Conservation (phyloP, 1,139 yeast species). For the Spathaspora sp. region DNA sequence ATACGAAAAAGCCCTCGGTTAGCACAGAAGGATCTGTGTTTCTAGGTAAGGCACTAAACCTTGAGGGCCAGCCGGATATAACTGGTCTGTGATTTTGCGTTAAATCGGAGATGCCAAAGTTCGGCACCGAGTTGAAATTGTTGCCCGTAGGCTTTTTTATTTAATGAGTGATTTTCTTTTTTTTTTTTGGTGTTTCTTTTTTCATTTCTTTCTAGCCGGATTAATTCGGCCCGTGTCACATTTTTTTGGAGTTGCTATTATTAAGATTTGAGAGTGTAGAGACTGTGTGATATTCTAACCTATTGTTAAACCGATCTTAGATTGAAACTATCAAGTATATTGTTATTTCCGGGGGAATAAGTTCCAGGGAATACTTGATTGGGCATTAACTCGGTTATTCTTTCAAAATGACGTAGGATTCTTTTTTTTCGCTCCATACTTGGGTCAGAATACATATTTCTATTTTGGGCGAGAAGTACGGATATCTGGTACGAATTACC, state of each 20-base stretch:
- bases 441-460: background rate
- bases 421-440: background rate
- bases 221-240: background rate
- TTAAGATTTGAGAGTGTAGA: too few relatives aligned
- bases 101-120: background rate
- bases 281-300: too few relatives aligned
- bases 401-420: background rate
- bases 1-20: too few relatives aligned
- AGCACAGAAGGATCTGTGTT: too few relatives aligned
- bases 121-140: conserved; percentile 1
- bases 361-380: too few relatives aligned
- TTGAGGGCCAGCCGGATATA: background rate
- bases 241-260: too few relatives aligned
- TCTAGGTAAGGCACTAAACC: background rate
- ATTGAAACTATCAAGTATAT: background rate
- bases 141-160: background rate
- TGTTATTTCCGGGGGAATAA: too few relatives aligned
- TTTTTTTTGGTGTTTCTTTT: too few relatives aligned
- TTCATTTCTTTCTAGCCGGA: background rate
- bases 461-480: background rate
- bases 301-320: background rate
- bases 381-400: background rate
- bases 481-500: background rate
- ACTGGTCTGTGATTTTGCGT: conserved; percentile 1
- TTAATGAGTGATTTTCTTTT: background rate